These are phyloP conservation scores for Scheffersomyces illinoinensis DNA, from an alignment of 1,139 yeast genomes.

Conservation along the genomic window DNA sequence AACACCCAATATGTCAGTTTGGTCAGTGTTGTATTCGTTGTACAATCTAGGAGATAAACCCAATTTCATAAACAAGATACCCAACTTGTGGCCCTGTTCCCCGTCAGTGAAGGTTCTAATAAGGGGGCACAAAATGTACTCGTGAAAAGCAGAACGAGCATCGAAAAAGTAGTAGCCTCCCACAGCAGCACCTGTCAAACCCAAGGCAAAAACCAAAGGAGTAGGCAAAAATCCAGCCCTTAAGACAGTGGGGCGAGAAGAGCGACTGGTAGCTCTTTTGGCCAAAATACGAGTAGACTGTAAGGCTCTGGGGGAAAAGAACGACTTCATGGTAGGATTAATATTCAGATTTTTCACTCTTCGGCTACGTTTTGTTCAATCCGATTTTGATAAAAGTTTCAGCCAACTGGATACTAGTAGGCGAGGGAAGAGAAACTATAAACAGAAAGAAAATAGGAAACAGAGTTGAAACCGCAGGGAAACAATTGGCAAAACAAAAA, in stretches of 20 bases:
- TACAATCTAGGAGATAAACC: constrained; percentile 67
- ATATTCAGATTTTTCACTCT: background rate
- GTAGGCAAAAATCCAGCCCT: constrained; percentile 30
- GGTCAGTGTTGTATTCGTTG: constrained; percentile 45
- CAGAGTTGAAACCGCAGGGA: background rate
- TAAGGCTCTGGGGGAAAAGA: constrained; percentile 1
- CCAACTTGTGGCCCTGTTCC: constrained; percentile 80
- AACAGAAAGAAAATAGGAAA: background rate
- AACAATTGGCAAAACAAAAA: background rate
- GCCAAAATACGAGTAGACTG: background rate
- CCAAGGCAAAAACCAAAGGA: constrained; percentile 24
- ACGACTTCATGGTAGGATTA: background rate
- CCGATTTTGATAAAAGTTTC: background rate
- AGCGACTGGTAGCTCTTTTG: constrained; percentile 7
- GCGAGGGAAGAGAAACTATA: background rate
- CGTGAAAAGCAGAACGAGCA: constrained; percentile 81
- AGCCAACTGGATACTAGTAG: background rate
- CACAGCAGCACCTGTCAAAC: constrained; percentile 28
- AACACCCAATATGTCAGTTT: constrained; percentile 56
- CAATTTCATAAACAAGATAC: constrained; percentile 66
- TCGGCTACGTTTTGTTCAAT: background rate
- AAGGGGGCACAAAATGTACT: constrained; percentile 75
- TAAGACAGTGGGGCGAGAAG: constrained; percentile 3
- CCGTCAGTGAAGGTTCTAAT: constrained; percentile 74
- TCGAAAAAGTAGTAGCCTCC: constrained; percentile 56